Evolutionary conservation across 306 rosid species (phyloP), one percentile per base, ranked within the genome.

Genomic region (Vigna radiata): DNA sequence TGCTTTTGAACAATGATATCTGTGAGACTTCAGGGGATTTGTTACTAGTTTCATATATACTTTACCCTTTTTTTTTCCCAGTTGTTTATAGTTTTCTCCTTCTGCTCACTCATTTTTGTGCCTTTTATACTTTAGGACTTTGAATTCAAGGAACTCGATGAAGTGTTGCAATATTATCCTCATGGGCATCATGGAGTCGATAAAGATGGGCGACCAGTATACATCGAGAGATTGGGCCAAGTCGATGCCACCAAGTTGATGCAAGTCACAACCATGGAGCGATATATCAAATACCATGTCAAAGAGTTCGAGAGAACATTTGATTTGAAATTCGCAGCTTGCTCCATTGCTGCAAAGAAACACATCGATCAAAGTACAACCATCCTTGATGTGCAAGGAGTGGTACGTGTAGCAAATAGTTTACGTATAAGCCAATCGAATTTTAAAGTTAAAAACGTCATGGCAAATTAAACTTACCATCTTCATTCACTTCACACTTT

Each of bases 311-410:
- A 95, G 89, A 95, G 79, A 86, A 89, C 97, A 25, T 95, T 95
- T 70, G 84, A 73, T 29, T 75, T 68, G 17, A 95, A 95, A 82
- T 92, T 92, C 67, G 85, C 98, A 33, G 96, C 98, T 50, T 92
- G 97, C 80, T 90, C 98, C 58, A 88, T 95, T 77, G 91, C 96
- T 59, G 93, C 93, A 37, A 95, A 87, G 92, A 95, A 78, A 78
- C 93, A 95, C 72, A 95, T 95, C 8, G 97, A 95, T 88, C 96
- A 95, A 79, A 95, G 97, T 44, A 90, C 97, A 76, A 95, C 98
- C 80, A 95, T 95, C 72, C 82, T 95, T 77, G 98, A 95, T 50
- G 98, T 95, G 62, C 93, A 90, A 84, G 98, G 98, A 89, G 95
- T 95, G 93, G 98, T 94, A 91, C 7, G 93, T 72, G 46, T 77